phyloP scores from a whole-genome alignment of 305 asterid species.

The Plantago coronopus region DNA sequence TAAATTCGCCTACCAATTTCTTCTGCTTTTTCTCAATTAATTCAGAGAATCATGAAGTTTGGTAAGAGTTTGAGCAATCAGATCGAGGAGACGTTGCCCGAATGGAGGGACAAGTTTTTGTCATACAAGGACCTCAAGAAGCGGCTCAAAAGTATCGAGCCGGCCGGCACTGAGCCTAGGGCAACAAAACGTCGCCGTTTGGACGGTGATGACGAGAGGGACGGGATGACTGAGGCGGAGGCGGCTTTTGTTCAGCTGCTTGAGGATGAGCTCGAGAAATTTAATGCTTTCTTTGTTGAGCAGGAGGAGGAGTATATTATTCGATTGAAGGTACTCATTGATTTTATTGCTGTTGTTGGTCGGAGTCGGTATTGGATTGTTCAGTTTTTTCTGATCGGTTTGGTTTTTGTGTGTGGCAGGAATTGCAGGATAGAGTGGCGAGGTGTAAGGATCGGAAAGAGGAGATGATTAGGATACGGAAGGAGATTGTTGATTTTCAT shows the following conservation, averaged over 20 bases:
- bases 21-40: neutral
- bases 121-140: constrained; percentile 90
- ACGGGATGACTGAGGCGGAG: constrained; percentile 57
- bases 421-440: constrained; percentile 70
- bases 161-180: constrained; percentile 18
- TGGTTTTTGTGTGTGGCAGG: constrained; percentile 34
- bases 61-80: constrained; percentile 87
- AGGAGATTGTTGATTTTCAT: constrained; percentile 81
- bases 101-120: constrained; percentile 89
- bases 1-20: neutral
- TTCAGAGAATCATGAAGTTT: constrained; percentile 70
- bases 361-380: neutral
- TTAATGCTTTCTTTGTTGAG: constrained; percentile 78
- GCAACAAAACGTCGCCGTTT: constrained; percentile 13
- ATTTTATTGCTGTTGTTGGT: neutral
- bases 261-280: constrained; percentile 91
- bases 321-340: constrained; percentile 55
- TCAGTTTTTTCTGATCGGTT: neutral
- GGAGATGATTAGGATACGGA: constrained; percentile 64
- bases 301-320: constrained; percentile 85
- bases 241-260: constrained; percentile 56
- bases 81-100: constrained; percentile 89
- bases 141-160: constrained; percentile 64
- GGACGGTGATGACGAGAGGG: constrained; percentile 30
- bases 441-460: constrained; percentile 52